Conservation (phyloP, 192 early-diverging fungal genomes). For the Mortierella antarctica region DNA sequence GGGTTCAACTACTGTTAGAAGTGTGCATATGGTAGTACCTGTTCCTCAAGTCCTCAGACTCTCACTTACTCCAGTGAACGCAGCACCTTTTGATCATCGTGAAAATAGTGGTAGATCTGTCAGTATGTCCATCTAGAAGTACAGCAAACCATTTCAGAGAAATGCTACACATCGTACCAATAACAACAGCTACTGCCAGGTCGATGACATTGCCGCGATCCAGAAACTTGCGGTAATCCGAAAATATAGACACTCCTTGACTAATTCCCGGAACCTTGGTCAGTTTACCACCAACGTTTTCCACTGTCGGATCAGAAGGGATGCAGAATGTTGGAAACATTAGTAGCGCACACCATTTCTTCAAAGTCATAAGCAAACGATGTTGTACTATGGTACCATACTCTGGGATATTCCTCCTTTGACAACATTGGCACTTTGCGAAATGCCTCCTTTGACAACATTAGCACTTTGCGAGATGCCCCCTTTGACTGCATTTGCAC, state of each 20-base stretch:
- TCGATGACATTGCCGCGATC: slow-evolving; percentile 69
- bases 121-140: not conserved
- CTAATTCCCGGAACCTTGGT: slow-evolving; percentile 47
- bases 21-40: not conserved
- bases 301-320: slow-evolving; percentile 2
- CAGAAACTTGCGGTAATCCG: slow-evolving; percentile 66
- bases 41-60: not conserved
- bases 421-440: not conserved
- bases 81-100: slow-evolving; percentile 15
- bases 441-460: not conserved
- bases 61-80: slow-evolving; percentile 58
- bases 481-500: slow-evolving; percentile 28
- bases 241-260: slow-evolving; percentile 56
- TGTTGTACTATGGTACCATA: not conserved
- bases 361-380: not conserved
- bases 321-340: too few relatives aligned
- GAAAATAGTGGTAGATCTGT: not conserved
- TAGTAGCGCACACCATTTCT: too few relatives aligned
- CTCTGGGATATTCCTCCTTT: slow-evolving; percentile 6
- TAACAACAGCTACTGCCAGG: slow-evolving; percentile 73
- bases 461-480: slow-evolving; percentile 17
- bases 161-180: slow-evolving; percentile 53
- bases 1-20: not conserved
- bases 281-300: slow-evolving; percentile 34
- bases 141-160: not conserved